A percentile compares a stretch with the other conserved stretches of the same genome.
phyloP scores from a whole-genome alignment of 2,329 filamentous ascomycete species.

The Shiraia sp. region DNA sequence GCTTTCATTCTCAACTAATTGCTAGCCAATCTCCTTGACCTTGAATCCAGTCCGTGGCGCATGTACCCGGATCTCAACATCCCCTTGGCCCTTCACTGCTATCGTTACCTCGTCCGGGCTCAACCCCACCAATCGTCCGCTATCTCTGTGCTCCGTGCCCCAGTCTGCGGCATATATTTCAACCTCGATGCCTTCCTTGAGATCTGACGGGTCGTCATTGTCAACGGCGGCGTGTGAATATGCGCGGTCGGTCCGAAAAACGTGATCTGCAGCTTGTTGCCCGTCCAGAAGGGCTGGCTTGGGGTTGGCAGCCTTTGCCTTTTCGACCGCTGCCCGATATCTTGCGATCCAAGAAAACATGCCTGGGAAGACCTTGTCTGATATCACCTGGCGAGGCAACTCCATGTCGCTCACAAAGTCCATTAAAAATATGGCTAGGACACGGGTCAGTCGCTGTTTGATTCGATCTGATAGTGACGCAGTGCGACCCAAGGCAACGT shows the following conservation, averaged over 20 bases:
- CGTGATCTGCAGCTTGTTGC: slow-evolving; percentile 55
- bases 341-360: slow-evolving; percentile 67
- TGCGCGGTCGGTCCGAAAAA: slow-evolving; percentile 53
- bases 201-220: slow-evolving; percentile 54
- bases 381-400: slow-evolving; percentile 59
- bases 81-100: slow-evolving; percentile 15
- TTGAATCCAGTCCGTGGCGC: slow-evolving; percentile 31
- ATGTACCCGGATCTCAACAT: slow-evolving; percentile 24
- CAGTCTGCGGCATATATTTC: slow-evolving; percentile 35
- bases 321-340: slow-evolving; percentile 57
- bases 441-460: too few species aligned
- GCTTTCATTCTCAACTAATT: slow-evolving; percentile 3
- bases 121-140: slow-evolving; percentile 26
- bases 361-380: slow-evolving; percentile 58
- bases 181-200: slow-evolving; percentile 59
- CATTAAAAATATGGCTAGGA: slow-evolving; percentile 64
- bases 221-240: slow-evolving; percentile 54
- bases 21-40: slow-evolving; percentile 20
- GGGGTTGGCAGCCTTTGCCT: slow-evolving; percentile 47
- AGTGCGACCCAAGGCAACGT: too few species aligned
- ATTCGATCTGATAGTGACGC: too few species aligned
- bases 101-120: slow-evolving; percentile 28
- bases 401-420: slow-evolving; percentile 65
- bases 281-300: slow-evolving; percentile 55
- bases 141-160: slow-evolving; percentile 22